Conservation (phyloP, 306 rosid species). For the Quercus rubra region DNA sequence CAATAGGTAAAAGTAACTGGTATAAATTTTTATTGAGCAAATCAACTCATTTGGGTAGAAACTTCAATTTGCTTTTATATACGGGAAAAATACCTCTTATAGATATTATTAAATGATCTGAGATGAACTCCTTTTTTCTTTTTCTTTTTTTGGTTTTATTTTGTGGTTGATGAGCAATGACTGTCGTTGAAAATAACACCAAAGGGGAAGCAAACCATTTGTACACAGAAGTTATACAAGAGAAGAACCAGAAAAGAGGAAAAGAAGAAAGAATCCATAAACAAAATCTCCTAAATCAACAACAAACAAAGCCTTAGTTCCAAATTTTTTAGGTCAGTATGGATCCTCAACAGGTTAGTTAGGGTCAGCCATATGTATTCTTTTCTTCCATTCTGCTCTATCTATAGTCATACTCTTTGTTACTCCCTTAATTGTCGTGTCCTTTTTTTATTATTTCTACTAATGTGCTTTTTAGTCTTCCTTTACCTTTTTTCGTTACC, state of each 20-base stretch:
- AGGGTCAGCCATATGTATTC: too few relatives aligned
- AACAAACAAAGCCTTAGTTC: not conserved
- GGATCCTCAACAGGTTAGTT: too few relatives aligned
- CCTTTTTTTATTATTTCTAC: too few relatives aligned
- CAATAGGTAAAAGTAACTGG: constrained; percentile 16
- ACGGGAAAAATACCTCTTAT: not conserved
- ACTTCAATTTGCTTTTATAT: constrained; percentile 6
- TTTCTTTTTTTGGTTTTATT: not conserved
- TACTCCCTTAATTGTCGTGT: too few relatives aligned
- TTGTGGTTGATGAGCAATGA: not conserved
- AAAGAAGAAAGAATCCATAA: not conserved
- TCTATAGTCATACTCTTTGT: too few relatives aligned
- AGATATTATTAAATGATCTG: not conserved
- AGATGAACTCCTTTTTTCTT: not conserved
- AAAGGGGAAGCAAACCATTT: not conserved
- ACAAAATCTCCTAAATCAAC: not conserved
- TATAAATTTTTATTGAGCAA: constrained; percentile 10
- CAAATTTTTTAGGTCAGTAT: too few relatives aligned
- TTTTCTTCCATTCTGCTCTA: too few relatives aligned
- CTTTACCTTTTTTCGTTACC: too few relatives aligned
- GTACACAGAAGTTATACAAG: not conserved
- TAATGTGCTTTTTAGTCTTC: too few relatives aligned
- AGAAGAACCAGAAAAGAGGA: not conserved
- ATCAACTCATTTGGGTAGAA: constrained; percentile 5
- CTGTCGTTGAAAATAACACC: not conserved